Evolutionary conservation across 495 filamentous ascomycete genomes (phyloP), one percentile per base, ranked within the genome.

Genomic region (Penicillium pancosmium): DNA sequence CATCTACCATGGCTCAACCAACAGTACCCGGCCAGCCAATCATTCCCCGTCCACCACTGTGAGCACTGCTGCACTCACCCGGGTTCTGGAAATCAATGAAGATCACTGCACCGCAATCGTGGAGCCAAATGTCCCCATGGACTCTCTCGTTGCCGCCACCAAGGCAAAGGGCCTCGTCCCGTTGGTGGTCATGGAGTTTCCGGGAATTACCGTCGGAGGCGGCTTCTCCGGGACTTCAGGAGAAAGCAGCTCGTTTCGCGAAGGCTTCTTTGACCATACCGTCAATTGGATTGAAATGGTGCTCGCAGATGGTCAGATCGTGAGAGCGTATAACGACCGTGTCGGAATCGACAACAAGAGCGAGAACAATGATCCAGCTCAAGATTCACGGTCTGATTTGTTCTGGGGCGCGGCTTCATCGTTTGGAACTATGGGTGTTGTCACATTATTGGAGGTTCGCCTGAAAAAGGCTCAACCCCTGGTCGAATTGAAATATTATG

Each of bases 1-100:
- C 53, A 91, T 93, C 72, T 84, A 77, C 72, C 90, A 92, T 78
- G 90, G 90, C 57, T 86, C 86, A 0, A 92, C 89, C 33, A 92
- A 92, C 72, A 87, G 80, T 68, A 92, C 89, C 16, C 85, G 88
- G 1, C 72, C 78, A 50, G 77, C 81, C 49, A 68, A 68, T 21
- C 68, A 68, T 50, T 78, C 78, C 9, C 73, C 88, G 46, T 83
- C 91, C 65, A 72, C 64, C 52, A 70, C 67, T n/a, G 88, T 79
- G 44, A 79, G 70, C 67, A 59, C 57, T 33, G 60, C 62, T n/a
- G 56, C 60, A 40, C 78, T 90, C 16, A 75, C 73, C 50, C 68
- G 78, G 60, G 78, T 90, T 19, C 72, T 90, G 2, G 41, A 71
- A 5, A 71, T 89, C 58, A 75, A 89, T 70, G 57, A 52, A 0